Evolutionary conservation across 257 asterid species (phyloP).

Genomic region (Salvia rosmarinus): DNA sequence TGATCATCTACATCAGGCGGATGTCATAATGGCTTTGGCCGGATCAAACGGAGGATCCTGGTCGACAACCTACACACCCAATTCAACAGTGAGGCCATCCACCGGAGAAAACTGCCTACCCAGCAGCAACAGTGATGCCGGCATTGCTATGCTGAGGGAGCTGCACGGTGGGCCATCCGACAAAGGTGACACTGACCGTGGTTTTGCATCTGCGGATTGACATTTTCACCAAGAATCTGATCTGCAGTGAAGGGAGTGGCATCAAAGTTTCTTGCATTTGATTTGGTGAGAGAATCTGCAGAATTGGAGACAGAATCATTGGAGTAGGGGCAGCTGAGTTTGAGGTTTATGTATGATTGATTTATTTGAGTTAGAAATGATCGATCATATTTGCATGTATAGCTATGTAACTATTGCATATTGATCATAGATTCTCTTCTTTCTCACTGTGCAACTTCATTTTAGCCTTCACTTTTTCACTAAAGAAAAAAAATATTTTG

Average conservation of each 20-base stretch:
- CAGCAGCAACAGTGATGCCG: conserved; percentile 39
- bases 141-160: conserved; percentile 48
- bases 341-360: conserved; percentile 14
- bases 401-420: background rate
- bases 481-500: background rate
- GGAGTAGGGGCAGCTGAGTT: background rate
- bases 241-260: no score
- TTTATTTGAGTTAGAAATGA: background rate
- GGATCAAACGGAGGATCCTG: conserved; percentile 91
- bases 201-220: conserved; percentile 52
- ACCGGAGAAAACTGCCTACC: conserved; percentile 49
- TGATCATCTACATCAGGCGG: conserved; percentile 68
- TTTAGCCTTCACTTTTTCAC: background rate
- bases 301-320: conserved; percentile 1
- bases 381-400: conserved; percentile 5
- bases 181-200: conserved; percentile 43
- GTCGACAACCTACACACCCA: conserved; percentile 70
- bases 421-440: background rate
- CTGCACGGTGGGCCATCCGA: conserved; percentile 48
- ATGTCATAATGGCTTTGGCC: conserved; percentile 84
- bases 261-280: no score
- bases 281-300: no score
- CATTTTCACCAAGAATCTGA: no score
- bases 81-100: conserved; percentile 44
- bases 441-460: background rate